These are phyloP conservation scores for Cyberlindnera mississippiensis DNA, from an alignment of 805 yeast species.

Conservation along the genomic window DNA sequence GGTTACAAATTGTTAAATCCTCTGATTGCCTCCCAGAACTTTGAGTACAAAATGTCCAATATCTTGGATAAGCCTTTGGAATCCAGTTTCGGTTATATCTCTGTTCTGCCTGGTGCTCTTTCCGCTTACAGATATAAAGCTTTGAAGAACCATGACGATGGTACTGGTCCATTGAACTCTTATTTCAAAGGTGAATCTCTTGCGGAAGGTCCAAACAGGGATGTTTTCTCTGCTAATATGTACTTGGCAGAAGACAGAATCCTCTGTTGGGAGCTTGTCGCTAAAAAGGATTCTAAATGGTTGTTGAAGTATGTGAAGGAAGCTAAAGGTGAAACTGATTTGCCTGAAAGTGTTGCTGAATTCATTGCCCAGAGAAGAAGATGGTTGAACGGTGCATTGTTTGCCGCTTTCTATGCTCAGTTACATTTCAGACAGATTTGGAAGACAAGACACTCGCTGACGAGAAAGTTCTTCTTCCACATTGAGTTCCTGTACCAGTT, in stretches of 20 bases:
- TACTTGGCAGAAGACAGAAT: slow-evolving; percentile 96
- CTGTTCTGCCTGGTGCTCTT: slow-evolving; percentile 93
- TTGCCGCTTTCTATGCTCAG: slow-evolving; percentile 91
- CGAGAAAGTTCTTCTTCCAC: slow-evolving; percentile 79
- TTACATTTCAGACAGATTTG: slow-evolving; percentile 84
- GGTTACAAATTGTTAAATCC: slow-evolving; percentile 84
- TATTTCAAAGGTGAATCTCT: slow-evolving; percentile 86
- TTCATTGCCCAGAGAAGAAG: slow-evolving; percentile 94
- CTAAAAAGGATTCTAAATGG: slow-evolving; percentile 81
- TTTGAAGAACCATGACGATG: slow-evolving; percentile 76
- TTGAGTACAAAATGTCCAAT: slow-evolving; percentile 96
- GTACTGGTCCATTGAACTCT: slow-evolving; percentile 85
- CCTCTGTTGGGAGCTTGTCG: slow-evolving; percentile 92
- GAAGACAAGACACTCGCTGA: slow-evolving; percentile 77
- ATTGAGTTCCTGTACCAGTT: slow-evolving; percentile 88
- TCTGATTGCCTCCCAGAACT: slow-evolving; percentile 91
- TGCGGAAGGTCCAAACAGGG: slow-evolving; percentile 53
- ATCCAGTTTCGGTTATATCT: slow-evolving; percentile 86
- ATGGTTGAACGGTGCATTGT: slow-evolving; percentile 97
- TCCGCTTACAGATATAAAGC: slow-evolving; percentile 94
- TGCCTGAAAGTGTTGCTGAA: slow-evolving; percentile 92
- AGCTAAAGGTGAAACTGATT: slow-evolving; percentile 96
- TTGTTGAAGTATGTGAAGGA: slow-evolving; percentile 86
- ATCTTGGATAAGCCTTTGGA: slow-evolving; percentile 93
- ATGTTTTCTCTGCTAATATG: slow-evolving; percentile 94